Evolutionary conservation across 768 basidiomycete genomes (phyloP).

Genomic region (Phlebiopsis flavidoalba): DNA sequence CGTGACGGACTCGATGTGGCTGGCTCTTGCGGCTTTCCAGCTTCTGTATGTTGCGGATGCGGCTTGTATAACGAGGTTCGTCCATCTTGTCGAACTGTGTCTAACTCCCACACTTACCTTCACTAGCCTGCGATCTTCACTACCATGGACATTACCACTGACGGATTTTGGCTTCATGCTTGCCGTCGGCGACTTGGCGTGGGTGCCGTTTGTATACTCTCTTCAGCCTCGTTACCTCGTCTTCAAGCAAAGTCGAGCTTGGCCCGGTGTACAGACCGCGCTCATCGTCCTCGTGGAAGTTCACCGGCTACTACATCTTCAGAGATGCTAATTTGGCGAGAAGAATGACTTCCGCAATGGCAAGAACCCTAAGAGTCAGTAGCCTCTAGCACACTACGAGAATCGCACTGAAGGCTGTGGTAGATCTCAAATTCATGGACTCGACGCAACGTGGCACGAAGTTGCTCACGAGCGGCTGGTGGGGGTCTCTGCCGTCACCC

Average conservation of each 20-base stretch:
- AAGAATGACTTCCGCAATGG: constrained; percentile 97
- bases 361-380: constrained; percentile 82
- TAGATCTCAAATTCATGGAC: constrained; percentile 73
- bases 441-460: constrained; percentile 85
- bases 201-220: constrained; percentile 93
- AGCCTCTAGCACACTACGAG: background rate
- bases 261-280: constrained; percentile 42
- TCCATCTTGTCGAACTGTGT: background rate
- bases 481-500: constrained; percentile 94
- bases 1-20: constrained; percentile 87
- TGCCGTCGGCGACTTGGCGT: constrained; percentile 82
- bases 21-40: constrained; percentile 82
- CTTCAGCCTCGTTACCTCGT: constrained; percentile 94
- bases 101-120: background rate
- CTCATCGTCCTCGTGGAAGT: constrained; percentile 61
- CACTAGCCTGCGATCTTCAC: background rate
- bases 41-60: constrained; percentile 82
- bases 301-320: constrained; percentile 88
- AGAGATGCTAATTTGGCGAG: constrained; percentile 79
- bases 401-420: background rate
- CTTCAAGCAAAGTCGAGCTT: constrained; percentile 81
- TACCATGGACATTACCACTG: constrained; percentile 93
- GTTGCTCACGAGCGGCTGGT: constrained; percentile 94
- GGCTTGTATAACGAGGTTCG: constrained; percentile 85
- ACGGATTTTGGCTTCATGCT: constrained; percentile 99